These are phyloP conservation scores for Stemphylium beticola DNA, from an alignment of 2,329 filamentous ascomycete genomes.

Conservation along the genomic window DNA sequence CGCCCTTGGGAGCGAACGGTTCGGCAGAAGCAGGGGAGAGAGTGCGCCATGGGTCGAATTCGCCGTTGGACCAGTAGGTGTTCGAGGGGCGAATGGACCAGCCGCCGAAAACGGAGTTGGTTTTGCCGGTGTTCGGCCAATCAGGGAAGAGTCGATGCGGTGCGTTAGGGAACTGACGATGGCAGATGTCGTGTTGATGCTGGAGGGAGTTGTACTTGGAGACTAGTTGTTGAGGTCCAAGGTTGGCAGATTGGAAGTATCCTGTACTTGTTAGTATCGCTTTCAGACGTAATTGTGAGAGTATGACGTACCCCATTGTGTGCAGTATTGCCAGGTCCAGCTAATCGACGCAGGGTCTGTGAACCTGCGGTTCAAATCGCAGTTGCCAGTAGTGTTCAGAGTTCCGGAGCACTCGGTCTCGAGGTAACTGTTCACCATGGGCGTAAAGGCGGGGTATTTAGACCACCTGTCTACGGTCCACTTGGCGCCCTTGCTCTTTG, in stretches of 20 bases:
- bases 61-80: conserved; percentile 57
- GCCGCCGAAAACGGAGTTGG: conserved; percentile 56
- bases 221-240: conserved; percentile 55
- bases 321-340: conserved; percentile 62
- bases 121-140: conserved; percentile 47
- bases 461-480: conserved; percentile 53
- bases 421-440: conserved; percentile 49
- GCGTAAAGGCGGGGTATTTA: conserved; percentile 47
- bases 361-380: conserved; percentile 47
- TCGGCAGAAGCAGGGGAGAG: conserved; percentile 54
- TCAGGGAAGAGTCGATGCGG: conserved; percentile 50
- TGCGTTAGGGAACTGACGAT: conserved; percentile 56
- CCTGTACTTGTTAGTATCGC: conserved; percentile 31
- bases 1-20: conserved; percentile 47
- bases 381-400: conserved; percentile 35
- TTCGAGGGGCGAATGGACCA: conserved; percentile 61
- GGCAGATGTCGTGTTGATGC: conserved; percentile 55
- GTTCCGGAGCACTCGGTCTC: conserved; percentile 51
- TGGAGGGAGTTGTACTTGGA: conserved; percentile 55
- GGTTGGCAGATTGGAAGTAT: conserved; percentile 58
- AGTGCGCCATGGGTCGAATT: conserved; percentile 61
- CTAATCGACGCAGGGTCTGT: conserved; percentile 49
- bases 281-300: background rate
- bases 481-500: conserved; percentile 49
- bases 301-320: conserved; percentile 53